Base-by-base conservation (phyloP, 106 monocot genomes). In the Allium cepa region DNA sequence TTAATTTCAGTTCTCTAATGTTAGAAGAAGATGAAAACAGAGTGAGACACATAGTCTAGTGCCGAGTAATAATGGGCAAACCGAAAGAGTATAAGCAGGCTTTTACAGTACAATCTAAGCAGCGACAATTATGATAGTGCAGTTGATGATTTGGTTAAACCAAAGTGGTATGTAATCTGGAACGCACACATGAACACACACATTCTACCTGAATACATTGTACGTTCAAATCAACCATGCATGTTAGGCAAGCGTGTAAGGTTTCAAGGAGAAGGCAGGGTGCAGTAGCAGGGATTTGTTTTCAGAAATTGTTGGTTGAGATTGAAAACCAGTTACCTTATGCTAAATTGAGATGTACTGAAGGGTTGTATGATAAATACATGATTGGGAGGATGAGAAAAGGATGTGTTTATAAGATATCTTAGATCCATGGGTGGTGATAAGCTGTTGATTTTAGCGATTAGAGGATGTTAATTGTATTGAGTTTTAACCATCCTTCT, bases 91-190 rank as follows among this genome's bases (percentile, higher is more conserved):
- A 2, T 59, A 59, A 4, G 71, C 53, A 8, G 76, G 79, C 0
- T 79, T 1, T 8, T 1, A 11, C 87, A 64, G 64, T 72, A 45
- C 56, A 80, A 72, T 14, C 86, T 87, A 5, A 83, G 86, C 64
- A 75, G 71, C 53, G 72, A 66, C 12, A 50, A 48, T 52, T 87
- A 68, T 27, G 90, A 87, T 28, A 79, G 79, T 14, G 90, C 80
- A 8, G 81, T 82, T 22, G 87, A 87, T 11, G 74, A 87, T 69
- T 18, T 73, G 0, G 56, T 7, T 7, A 81, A 79, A n/a, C 87
- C 3, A 76, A 49, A 51, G n/a, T 75, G 83, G 90, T 84, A 78
- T 56, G 36, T 91, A 10, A 65, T 90, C 11, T 86, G 90, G 90
- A 75, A 74, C 66, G 77, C 66, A 3, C 76, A 91, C 64, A 83